A percentile compares a stretch with the other conserved stretches of the same genome.
Evolutionary conservation across 2,329 filamentous ascomycete genomes (phyloP).

Genomic region (Macrophomina phaseolina): DNA sequence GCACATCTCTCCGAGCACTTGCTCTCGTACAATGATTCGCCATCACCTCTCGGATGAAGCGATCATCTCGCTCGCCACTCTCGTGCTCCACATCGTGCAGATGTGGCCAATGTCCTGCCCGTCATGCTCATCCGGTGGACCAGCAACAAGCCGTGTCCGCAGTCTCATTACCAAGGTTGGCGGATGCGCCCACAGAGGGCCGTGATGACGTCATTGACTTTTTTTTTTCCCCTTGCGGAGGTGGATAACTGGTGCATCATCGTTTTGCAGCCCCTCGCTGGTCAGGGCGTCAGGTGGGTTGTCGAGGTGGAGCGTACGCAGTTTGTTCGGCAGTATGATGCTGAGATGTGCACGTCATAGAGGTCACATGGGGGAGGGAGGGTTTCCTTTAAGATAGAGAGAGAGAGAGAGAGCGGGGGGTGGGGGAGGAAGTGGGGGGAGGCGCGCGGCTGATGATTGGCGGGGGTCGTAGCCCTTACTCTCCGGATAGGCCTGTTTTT

Average conservation of each 20-base stretch:
- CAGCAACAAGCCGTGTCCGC: neutral
- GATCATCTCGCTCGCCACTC: neutral
- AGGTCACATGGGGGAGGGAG: neutral
- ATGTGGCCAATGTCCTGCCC: neutral
- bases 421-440: no score
- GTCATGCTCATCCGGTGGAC: neutral
- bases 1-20: neutral
- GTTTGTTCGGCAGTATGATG: neutral
- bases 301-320: neutral
- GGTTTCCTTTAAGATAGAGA: no score
- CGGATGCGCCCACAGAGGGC: neutral
- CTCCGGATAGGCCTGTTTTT: neutral
- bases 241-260: neutral
- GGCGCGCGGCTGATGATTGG: no score
- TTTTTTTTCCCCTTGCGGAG: neutral
- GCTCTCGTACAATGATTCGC: neutral
- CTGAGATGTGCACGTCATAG: neutral
- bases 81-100: neutral
- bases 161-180: neutral
- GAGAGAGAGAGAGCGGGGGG: no score
- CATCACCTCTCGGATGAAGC: neutral
- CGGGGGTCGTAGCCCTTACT: no score
- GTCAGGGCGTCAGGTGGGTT: neutral
- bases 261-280: neutral
- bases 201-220: neutral